Base-by-base conservation (phyloP, 768 basidiomycete species). In the Cystobasidium tubakii region DNA sequence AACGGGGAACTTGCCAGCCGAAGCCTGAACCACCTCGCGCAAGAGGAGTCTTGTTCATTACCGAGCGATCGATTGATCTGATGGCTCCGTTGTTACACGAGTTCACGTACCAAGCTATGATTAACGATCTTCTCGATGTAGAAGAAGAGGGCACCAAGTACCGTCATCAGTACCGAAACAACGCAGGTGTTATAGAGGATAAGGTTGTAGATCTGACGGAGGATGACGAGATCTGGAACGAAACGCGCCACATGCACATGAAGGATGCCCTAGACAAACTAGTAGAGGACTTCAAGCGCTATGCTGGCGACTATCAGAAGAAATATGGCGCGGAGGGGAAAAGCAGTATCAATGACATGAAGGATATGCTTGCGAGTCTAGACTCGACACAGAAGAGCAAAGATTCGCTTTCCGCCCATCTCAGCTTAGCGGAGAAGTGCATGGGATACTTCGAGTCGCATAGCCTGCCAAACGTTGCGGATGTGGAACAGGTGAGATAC, bases 31-130 rank as follows among this genome's bases (percentile, higher is more conserved):
- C 85, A 7, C 79, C 80, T 1, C 84, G 92, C 74, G 88, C 89
- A 15, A 87, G 89, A 72, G 88, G 86, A 1, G 90, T 91, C 19
- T 83, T 98, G 44, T 85, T 98, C 79, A 89, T 99, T 74, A 94
- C 93, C 3, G 96, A 99, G 81, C 88, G 96, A n/a, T 86, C 93
- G 1, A 92, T 99, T 89, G 96, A 99, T 81, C 88, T 88, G 78
- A 79, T 90, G 29, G 89, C 92, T 1, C 96, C 96, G 0, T 86
- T 97, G 74, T 80, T 96, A 42, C 96, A 99, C 80, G 96, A 98
- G 79, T 99, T 99, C 80, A 98, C 95, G 25, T 99, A 98, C 81
- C 96, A 98, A 81, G 95, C 96, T 0, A 99, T 99, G 96, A 90
- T 89, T 62, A 92, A 93, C 77, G 96, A 99, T 81, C 82, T 99